Base-by-base conservation (phyloP, 108 stramenopile species). In the Halocafeteria seosinensis region DNA sequence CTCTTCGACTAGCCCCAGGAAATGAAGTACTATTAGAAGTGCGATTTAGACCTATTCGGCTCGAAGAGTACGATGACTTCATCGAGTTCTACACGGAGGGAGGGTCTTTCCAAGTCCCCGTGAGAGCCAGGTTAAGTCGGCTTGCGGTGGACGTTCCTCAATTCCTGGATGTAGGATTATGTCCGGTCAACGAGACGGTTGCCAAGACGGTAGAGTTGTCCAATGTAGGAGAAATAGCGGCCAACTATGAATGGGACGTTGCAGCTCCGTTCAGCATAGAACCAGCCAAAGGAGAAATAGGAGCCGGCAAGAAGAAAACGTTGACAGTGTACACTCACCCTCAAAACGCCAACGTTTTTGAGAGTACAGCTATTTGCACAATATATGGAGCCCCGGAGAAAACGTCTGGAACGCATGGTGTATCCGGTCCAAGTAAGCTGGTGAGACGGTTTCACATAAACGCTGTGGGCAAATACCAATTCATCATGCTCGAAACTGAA, bases 221-320 rank as follows among this genome's bases (percentile, higher is more conserved):
- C 28, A 83, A 83, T 47, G 66, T 55, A 0, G 81, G 81, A 29
- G 69, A 82, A 55, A 75, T 79, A 3, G 67, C 78, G 24, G 75
- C 72, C 24, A 69, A 76, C 5, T 78, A 62, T 47, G 12, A 32
- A 21, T 83, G 80, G 80, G 69, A 72, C 31, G 42, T 71, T 0
- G 74, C 77, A 17, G 58, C 65, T 17, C 81, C 81, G 26, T 83
- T 83, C 32, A 17, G 17, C 0, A 28, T 83, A 34, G 65, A 68
- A 80, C 81, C 6, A 24, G 53, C 34, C n/a, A n/a, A n/a, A n/a
- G n/a, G n/a, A n/a, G n/a, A n/a, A n/a, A n/a, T n/a, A n/a, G n/a
- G n/a, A n/a, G n/a, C n/a, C n/a, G n/a, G n/a, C n/a, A n/a, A n/a
- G n/a, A n/a, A n/a, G n/a, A n/a, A n/a, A n/a, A n/a, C n/a, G n/a